Conservation (phyloP, 2,329 filamentous ascomycete genomes). For the Hysterium pulicare region DNA sequence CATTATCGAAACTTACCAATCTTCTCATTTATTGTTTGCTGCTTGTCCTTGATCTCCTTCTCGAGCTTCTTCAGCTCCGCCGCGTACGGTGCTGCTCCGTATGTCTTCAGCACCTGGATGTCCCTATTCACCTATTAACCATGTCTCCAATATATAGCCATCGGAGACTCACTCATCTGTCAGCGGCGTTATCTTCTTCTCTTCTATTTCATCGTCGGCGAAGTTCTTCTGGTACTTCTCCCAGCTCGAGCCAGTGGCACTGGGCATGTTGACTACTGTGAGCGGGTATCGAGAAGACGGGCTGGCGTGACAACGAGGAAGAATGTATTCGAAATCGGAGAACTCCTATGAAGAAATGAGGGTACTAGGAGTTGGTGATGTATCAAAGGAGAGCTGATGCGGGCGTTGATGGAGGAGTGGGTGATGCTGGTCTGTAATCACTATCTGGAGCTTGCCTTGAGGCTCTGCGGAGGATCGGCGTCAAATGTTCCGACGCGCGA, state of each 20-base stretch:
- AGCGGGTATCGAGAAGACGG: slow-evolving; percentile 4
- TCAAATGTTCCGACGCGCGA: slow-evolving; percentile 13
- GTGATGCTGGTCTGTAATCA: slow-evolving; percentile 13
- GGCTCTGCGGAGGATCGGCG: slow-evolving; percentile 21
- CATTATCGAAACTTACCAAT: slow-evolving; percentile 58
- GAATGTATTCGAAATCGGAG: too few relatives aligned
- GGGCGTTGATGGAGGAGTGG: background rate
- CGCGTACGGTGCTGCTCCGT: slow-evolving; percentile 94
- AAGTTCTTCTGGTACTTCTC: slow-evolving; percentile 99
- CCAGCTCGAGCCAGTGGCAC: slow-evolving; percentile 90
- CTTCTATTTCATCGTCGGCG: slow-evolving; percentile 92
- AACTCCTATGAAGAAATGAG: too few relatives aligned
- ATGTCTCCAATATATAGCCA: slow-evolving; percentile 4
- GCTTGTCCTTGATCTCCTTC: slow-evolving; percentile 99
- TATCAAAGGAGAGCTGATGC: background rate
- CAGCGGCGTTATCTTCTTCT: slow-evolving; percentile 99
- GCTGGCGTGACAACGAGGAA: too few relatives aligned
- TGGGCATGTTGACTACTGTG: slow-evolving; percentile 64
- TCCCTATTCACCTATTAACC: slow-evolving; percentile 61
- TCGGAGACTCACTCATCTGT: slow-evolving; percentile 77
- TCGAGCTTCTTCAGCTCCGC: slow-evolving; percentile 94
- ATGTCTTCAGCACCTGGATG: slow-evolving; percentile 98
- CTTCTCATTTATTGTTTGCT: slow-evolving; percentile 97
- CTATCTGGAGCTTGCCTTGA: slow-evolving; percentile 13
- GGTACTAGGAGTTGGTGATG: slow-evolving; percentile 1